Conservation (phyloP, 768 basidiomycete genomes). For the Rhizopogon sp. region DNA sequence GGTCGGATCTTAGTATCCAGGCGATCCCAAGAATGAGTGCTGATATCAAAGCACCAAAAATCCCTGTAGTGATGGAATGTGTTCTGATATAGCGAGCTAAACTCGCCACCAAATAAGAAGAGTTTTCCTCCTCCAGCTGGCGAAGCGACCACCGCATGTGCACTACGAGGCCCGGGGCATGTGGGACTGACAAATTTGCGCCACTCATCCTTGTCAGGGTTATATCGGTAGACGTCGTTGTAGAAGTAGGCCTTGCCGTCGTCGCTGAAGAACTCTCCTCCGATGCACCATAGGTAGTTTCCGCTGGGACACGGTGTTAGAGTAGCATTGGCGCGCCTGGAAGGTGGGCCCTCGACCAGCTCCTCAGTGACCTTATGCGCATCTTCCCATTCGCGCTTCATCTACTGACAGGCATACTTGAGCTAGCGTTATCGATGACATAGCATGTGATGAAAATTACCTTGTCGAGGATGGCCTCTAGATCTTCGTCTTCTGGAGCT, state of each 20-base stretch:
- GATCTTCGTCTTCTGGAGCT: conserved; percentile 68
- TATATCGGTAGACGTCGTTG: conserved; percentile 83
- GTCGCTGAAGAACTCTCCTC: conserved; percentile 85
- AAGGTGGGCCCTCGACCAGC: conserved; percentile 76
- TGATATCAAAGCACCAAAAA: conserved; percentile 83
- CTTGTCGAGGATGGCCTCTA: conserved; percentile 80
- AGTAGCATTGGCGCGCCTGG: conserved; percentile 78
- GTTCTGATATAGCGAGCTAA: conserved; percentile 77
- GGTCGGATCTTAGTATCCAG: conserved; percentile 84
- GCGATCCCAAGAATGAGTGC: conserved; percentile 78
- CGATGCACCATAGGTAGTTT: conserved; percentile 79
- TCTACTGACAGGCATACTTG: conserved; percentile 41
- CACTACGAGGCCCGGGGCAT: conserved; percentile 83
- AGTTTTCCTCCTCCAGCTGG: conserved; percentile 82
- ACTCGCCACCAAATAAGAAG: conserved; percentile 86
- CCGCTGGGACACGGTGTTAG: conserved; percentile 76
- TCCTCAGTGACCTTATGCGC: conserved; percentile 84
- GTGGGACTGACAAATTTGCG: conserved; percentile 77
- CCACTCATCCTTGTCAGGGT: conserved; percentile 93
- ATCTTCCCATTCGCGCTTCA: conserved; percentile 79
- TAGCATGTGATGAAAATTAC: conserved; percentile 29
- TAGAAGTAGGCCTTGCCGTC: conserved; percentile 85
- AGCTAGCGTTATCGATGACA: background rate
- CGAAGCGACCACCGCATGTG: conserved; percentile 74
- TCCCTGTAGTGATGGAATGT: conserved; percentile 87